These are phyloP conservation scores for Paracamarosporium sp. DNA, from an alignment of 2,329 filamentous ascomycete genomes.

Conservation along the genomic window DNA sequence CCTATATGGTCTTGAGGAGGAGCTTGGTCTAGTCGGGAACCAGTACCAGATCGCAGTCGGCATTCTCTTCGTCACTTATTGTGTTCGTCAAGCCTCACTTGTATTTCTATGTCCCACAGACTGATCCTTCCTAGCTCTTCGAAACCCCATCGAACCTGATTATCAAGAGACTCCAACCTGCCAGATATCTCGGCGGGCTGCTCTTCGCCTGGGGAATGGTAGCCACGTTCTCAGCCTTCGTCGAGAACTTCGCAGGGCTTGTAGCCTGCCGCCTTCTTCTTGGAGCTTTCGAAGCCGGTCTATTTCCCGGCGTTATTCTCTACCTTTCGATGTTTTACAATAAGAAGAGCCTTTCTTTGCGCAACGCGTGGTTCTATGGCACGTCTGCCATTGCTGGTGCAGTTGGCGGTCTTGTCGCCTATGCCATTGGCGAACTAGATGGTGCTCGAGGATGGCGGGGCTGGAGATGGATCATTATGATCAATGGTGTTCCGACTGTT, in stretches of 20 bases:
- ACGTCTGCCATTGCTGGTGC: conserved; percentile 61
- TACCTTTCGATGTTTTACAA: conserved; percentile 38
- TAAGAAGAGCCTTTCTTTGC: conserved; percentile 56
- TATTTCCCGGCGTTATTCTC: conserved; percentile 35
- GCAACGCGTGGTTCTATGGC: conserved; percentile 60
- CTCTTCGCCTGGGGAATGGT: conserved; percentile 34
- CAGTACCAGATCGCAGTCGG: conserved; percentile 32
- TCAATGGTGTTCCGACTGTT: conserved; percentile 38
- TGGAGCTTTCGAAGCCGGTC: conserved; percentile 36
- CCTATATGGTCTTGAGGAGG: conserved; percentile 15
- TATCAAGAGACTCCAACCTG: conserved; percentile 51
- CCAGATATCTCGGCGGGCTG: conserved; percentile 29
- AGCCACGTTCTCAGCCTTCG: conserved; percentile 29
- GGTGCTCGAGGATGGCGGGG: conserved; percentile 25
- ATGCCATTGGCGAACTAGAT: conserved; percentile 34
- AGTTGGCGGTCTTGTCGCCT: conserved; percentile 52
- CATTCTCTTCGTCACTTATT: conserved; percentile 16
- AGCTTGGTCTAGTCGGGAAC: conserved; percentile 21
- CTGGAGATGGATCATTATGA: conserved; percentile 41
- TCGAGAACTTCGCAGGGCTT: conserved; percentile 33
- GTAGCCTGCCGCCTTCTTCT: conserved; percentile 35
- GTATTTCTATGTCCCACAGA: conserved; percentile 60
- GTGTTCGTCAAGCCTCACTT: conserved; percentile 41
- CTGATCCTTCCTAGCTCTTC: conserved; percentile 53
- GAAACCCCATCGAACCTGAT: conserved; percentile 57